Conservation (phyloP, 2,329 filamentous ascomycete genomes). For the Pseudogymnoascus sp. region DNA sequence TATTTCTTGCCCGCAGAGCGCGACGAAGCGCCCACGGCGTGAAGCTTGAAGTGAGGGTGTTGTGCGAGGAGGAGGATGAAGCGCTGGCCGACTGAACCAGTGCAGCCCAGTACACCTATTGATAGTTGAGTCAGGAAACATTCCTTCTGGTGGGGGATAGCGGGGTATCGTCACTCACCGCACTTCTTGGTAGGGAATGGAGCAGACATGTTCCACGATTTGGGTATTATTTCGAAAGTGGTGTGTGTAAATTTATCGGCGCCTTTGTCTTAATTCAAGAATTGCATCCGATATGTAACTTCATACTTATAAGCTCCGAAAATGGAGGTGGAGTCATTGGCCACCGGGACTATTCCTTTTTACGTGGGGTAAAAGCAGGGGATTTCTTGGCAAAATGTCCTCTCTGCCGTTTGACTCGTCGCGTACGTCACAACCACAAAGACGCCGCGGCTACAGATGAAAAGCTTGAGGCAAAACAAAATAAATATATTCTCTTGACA, state of each 20-base stretch:
- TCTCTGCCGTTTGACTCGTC: background rate
- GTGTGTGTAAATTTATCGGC: background rate
- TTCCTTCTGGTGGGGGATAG: background rate
- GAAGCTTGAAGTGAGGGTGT: conserved; percentile 78
- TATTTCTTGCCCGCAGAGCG: conserved; percentile 90
- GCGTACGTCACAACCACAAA: background rate
- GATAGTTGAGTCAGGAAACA: background rate
- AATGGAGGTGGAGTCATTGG: conserved; percentile 8
- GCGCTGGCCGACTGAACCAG: conserved; percentile 88
- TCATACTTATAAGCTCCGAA: conserved; percentile 7
- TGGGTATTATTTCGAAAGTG: background rate
- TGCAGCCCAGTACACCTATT: conserved; percentile 73
- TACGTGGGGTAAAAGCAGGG: conserved; percentile 7
- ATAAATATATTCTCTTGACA: background rate
- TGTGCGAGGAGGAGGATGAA: conserved; percentile 87
- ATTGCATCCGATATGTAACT: background rate
- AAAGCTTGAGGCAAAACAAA: background rate
- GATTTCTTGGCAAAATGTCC: conserved; percentile 2
- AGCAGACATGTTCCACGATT: conserved; percentile 15
- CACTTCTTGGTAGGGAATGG: conserved; percentile 50
- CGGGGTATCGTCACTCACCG: conserved; percentile 21
- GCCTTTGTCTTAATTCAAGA: conserved; percentile 5
- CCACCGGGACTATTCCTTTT: conserved; percentile 5
- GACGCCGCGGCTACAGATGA: background rate
- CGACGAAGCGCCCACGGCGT: conserved; percentile 82